Conservation (phyloP, 2,329 filamentous ascomycete species). For the Metarhizium brunneum region DNA sequence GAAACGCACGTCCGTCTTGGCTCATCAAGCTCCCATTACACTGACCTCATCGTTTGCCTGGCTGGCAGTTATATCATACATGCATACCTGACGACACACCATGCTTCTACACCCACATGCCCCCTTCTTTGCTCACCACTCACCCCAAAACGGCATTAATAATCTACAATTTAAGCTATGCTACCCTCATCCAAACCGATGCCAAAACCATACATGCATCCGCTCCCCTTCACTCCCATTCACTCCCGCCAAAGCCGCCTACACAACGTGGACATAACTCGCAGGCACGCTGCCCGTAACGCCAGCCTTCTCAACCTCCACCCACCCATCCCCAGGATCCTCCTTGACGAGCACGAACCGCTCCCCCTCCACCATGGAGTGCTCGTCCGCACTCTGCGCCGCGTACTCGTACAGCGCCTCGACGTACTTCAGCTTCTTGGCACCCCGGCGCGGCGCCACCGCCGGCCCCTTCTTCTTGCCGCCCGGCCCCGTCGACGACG, state of each 20-base stretch:
- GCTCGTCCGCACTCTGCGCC: constrained; percentile 77
- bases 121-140: too few relatives aligned
- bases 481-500: constrained; percentile 22
- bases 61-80: too few relatives aligned
- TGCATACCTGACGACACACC: too few relatives aligned
- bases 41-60: too few relatives aligned
- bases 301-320: constrained; percentile 88
- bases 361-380: constrained; percentile 86
- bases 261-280: constrained; percentile 78
- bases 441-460: constrained; percentile 81
- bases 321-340: constrained; percentile 91
- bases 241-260: constrained; percentile 7
- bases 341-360: constrained; percentile 81
- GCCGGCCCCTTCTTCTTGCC: constrained; percentile 82
- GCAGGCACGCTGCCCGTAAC: constrained; percentile 83
- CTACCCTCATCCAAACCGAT: too few relatives aligned
- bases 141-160: too few relatives aligned
- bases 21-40: too few relatives aligned
- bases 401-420: constrained; percentile 89
- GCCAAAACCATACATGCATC: too few relatives aligned
- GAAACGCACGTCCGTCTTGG: too few relatives aligned
- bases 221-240: too few relatives aligned
- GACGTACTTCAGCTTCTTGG: constrained; percentile 89
- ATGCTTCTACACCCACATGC: too few relatives aligned
- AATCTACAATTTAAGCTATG: too few relatives aligned